Percentiles rank a stretch among this genome's conserved stretches.
Conservation (phyloP, 352 stramenopile species). For the Pseudoperonospora humuli region DNA sequence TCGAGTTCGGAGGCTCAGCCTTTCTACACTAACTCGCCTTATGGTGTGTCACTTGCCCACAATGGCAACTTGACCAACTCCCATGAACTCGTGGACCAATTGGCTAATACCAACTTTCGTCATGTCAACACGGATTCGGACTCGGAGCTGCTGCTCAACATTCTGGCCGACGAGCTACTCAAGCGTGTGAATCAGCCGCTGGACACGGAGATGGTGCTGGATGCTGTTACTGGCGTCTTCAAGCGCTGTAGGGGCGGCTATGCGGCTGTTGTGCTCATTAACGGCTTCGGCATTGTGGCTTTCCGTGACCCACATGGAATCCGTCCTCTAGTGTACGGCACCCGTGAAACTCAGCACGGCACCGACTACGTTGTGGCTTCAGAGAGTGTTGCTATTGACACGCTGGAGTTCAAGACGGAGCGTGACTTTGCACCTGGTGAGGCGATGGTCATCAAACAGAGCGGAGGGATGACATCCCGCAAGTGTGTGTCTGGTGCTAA, state of each 20-base stretch:
- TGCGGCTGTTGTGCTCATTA: conserved; percentile 95
- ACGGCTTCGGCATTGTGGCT: conserved; percentile 95
- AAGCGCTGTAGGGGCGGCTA: conserved; percentile 94
- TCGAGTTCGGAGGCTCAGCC: conserved; percentile 91
- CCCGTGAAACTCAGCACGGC: conserved; percentile 69
- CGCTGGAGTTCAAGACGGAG: conserved; percentile 93
- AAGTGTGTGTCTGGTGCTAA: conserved; percentile 63
- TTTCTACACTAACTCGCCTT: conserved; percentile 99
- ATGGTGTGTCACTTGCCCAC: conserved; percentile 94
- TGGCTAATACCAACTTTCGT: conserved; percentile 89
- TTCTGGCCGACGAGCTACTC: conserved; percentile 95
- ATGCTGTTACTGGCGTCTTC: conserved; percentile 90
- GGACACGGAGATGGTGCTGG: conserved; percentile 82
- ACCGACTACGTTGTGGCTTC: conserved; percentile 94
- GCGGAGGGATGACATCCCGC: conserved; percentile 77
- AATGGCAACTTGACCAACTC: conserved; percentile 99
- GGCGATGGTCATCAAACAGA: conserved; percentile 92
- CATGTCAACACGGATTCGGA: conserved; percentile 99
- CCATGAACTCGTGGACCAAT: conserved; percentile 88
- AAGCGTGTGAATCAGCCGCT: conserved; percentile 63
- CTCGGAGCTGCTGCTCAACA: conserved; percentile 98
- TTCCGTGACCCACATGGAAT: conserved; percentile 98
- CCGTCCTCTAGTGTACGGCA: conserved; percentile 93
- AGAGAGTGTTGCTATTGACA: conserved; percentile 98
- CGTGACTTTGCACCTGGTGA: conserved; percentile 95